Evolutionary conservation across 345 rosid species (phyloP).

Genomic region (Turnera subulata): DNA sequence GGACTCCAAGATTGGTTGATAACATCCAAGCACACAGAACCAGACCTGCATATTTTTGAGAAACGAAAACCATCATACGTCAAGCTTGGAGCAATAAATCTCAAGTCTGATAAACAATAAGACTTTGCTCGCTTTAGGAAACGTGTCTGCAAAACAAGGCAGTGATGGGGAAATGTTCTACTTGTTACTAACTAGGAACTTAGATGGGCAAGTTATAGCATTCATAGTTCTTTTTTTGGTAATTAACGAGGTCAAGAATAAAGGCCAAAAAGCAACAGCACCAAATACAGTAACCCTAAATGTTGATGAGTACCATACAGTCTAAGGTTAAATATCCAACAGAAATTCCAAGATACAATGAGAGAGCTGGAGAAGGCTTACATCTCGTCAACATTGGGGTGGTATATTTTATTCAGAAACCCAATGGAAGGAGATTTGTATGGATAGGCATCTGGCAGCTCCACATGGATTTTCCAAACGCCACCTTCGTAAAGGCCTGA

Average conservation of each 20-base stretch:
- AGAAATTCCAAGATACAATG: neutral
- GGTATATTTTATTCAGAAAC: constrained; percentile 90
- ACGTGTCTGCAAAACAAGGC: too few species aligned
- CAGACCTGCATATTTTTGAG: constrained; percentile 68
- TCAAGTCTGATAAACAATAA: constrained; percentile 8
- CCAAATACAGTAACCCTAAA: neutral
- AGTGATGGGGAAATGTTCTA: too few species aligned
- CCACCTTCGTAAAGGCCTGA: constrained; percentile 90
- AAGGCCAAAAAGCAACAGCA: neutral
- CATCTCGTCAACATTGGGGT: constrained; percentile 99
- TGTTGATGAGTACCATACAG: too few species aligned
- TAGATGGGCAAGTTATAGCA: too few species aligned
- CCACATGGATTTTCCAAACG: constrained; percentile 94
- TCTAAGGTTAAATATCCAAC: neutral
- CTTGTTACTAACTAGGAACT: too few species aligned
- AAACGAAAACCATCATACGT: constrained; percentile 15
- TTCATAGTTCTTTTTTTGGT: too few species aligned
- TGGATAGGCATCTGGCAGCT: constrained; percentile 98
- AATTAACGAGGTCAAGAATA: too few species aligned
- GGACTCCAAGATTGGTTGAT: constrained; percentile 99
- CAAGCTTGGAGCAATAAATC: neutral
- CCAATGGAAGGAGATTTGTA: constrained; percentile 97
- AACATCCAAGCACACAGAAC: constrained; percentile 95
- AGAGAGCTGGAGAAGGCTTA: constrained; percentile 32
- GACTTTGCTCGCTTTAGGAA: neutral